Conservation (phyloP, 805 yeast genomes). For the Jamesozyma piceae region DNA sequence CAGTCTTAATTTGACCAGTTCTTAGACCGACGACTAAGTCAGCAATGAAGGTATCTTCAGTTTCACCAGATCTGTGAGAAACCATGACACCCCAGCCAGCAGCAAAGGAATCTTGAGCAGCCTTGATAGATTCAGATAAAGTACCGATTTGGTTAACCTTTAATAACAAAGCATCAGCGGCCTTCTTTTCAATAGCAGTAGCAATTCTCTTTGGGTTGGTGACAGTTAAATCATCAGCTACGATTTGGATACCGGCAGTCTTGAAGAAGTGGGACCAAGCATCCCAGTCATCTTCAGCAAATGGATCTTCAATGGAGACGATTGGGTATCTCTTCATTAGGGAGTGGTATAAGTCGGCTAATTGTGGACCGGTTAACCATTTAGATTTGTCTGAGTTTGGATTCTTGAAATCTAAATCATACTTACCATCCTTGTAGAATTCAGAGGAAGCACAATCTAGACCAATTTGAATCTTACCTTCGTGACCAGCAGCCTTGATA, state of each 20-base stretch:
- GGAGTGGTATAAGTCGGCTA: conserved; percentile 71
- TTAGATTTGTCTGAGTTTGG: conserved; percentile 80
- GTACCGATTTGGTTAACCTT: conserved; percentile 99
- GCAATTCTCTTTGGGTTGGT: conserved; percentile 92
- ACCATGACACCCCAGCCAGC: conserved; percentile 68
- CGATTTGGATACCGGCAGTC: conserved; percentile 73
- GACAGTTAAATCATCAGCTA: conserved; percentile 96
- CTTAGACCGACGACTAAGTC: conserved; percentile 96
- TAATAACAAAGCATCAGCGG: conserved; percentile 85
- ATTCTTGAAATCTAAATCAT: conserved; percentile 97
- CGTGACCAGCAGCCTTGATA: conserved; percentile 88
- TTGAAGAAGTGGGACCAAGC: conserved; percentile 86
- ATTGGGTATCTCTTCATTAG: conserved; percentile 88
- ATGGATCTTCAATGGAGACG: conserved; percentile 96
- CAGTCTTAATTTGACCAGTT: conserved; percentile 97
- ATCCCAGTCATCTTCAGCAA: conserved; percentile 99
- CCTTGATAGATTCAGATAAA: conserved; percentile 87
- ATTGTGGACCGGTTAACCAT: conserved; percentile 80
- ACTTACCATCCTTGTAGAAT: conserved; percentile 90
- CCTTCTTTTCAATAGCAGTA: conserved; percentile 92
- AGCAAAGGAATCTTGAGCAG: conserved; percentile 85
- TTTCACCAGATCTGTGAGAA: conserved; percentile 63
- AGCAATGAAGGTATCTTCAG: conserved; percentile 97
- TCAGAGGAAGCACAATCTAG: conserved; percentile 95
- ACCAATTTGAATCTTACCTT: conserved; percentile 84